Conservation (phyloP, 805 yeast genomes). For the Pichia californica region DNA sequence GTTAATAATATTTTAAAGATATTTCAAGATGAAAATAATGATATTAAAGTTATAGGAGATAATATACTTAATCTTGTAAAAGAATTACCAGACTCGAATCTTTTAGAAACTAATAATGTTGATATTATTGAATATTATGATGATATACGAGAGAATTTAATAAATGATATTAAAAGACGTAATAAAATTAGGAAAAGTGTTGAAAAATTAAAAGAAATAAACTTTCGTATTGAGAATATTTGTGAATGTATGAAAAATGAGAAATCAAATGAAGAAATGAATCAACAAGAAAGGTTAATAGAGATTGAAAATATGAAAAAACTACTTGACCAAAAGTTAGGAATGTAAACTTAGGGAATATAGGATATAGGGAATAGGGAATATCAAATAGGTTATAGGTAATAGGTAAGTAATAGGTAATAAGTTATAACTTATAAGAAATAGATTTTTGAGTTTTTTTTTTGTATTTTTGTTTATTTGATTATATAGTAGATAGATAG, state of each 20-base stretch:
- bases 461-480: not conserved
- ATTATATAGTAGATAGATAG: not conserved
- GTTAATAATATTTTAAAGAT: constrained; percentile 25
- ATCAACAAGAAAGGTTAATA: not conserved
- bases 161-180: constrained; percentile 12
- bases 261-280: constrained; percentile 8
- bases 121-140: constrained; percentile 25
- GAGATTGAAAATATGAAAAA: no score
- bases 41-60: not conserved
- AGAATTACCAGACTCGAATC: constrained; percentile 26
- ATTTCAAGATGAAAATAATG: constrained; percentile 10
- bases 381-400: no score
- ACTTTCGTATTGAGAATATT: not conserved
- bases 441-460: no score
- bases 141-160: constrained; percentile 12
- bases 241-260: constrained; percentile 4
- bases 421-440: no score
- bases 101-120: constrained; percentile 15
- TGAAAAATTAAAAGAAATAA: constrained; percentile 1
- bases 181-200: constrained; percentile 12
- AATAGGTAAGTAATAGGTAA: no score
- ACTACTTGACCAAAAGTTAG: no score
- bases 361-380: no score
- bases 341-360: no score
- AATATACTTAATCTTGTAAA: constrained; percentile 22